Evolutionary conservation across 257 asterid genomes (phyloP), one percentile per base, ranked within the genome.

Genomic region (Gentiana macrophylla): DNA sequence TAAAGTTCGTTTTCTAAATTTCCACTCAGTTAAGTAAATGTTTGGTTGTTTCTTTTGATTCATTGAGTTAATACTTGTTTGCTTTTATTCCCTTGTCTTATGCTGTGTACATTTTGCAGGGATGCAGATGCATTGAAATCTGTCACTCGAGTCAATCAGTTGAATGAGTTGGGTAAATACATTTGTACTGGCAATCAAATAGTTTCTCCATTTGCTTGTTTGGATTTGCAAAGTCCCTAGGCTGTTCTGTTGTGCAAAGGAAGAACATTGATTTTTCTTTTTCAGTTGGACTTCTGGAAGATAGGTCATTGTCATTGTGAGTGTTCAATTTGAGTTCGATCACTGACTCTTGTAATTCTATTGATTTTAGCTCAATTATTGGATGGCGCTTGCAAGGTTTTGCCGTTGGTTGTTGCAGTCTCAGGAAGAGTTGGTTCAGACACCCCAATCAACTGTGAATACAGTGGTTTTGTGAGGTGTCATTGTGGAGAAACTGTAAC

Each of bases 391-490:
- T 80, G 80, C 81, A 86, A 80, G 69, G 85, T 84, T 53, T 70
- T 92, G 80, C 98, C 98, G 11, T 64, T 81, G 74, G 90, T 92
- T 56, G 97, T 92, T 63, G 79, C 94, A 1, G 81, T 86, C 37
- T 83, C 97, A 55, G 98, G 98, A 70, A 81, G 94, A 79, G 98
- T 85, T 71, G 93, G 95, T 62, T 80, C 98, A 35, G 95, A 88
- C 53, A 67, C 90, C 50, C 97, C 98, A 12, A 88, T 92, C 56
- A 81, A 70, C 62, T 92, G 97, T 60, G 93, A 83, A 75, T 77
- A 83, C 76, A 92, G 98, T 76, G 94, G 98, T 49, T 49, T 56
- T 92, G 62, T 85, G 97, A 35, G 95, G 95, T 35, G 98, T 92
- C 53, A 88, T 92, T 74, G 94, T 92, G 69, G 98, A 92, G 97